These are phyloP conservation scores for Paragyromitra xinjiangensis DNA, from an alignment of 495 filamentous ascomycete genomes.

Conservation along the genomic window DNA sequence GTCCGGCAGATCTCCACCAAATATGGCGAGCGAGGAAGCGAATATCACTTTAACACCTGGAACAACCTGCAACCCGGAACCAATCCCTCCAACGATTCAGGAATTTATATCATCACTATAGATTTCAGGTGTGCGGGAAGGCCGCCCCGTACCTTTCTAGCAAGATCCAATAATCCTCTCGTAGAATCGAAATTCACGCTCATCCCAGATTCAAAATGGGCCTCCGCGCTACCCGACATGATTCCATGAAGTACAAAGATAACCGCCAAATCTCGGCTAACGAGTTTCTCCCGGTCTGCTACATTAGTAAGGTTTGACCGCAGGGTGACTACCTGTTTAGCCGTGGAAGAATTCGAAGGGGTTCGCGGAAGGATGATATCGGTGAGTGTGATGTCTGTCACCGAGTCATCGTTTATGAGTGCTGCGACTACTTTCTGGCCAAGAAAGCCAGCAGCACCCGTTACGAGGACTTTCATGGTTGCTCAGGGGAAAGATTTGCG, in stretches of 20 bases:
- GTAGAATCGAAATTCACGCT: slow-evolving; percentile 79
- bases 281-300: slow-evolving; percentile 62
- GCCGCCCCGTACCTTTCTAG: slow-evolving; percentile 68
- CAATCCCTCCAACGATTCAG: slow-evolving; percentile 56
- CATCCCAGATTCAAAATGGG: slow-evolving; percentile 76
- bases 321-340: slow-evolving; percentile 64
- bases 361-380: slow-evolving; percentile 69
- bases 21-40: slow-evolving; percentile 68
- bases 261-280: slow-evolving; percentile 66
- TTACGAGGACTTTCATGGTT: slow-evolving; percentile 73
- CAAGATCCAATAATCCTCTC: slow-evolving; percentile 68
- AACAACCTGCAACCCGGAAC: slow-evolving; percentile 22
- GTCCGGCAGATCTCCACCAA: slow-evolving; percentile 66
- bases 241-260: slow-evolving; percentile 86
- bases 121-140: slow-evolving; percentile 64
- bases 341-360: slow-evolving; percentile 61
- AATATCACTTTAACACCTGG: slow-evolving; percentile 50
- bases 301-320: slow-evolving; percentile 71
- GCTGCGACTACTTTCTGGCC: slow-evolving; percentile 72
- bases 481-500: background rate
- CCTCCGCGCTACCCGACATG: slow-evolving; percentile 81
- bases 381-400: slow-evolving; percentile 69
- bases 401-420: slow-evolving; percentile 66
- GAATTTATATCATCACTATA: slow-evolving; percentile 60
- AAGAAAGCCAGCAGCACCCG: slow-evolving; percentile 75